Evolutionary conservation across 2,329 filamentous ascomycete genomes (phyloP).

Genomic region (Sclerotinia trifoliorum): DNA sequence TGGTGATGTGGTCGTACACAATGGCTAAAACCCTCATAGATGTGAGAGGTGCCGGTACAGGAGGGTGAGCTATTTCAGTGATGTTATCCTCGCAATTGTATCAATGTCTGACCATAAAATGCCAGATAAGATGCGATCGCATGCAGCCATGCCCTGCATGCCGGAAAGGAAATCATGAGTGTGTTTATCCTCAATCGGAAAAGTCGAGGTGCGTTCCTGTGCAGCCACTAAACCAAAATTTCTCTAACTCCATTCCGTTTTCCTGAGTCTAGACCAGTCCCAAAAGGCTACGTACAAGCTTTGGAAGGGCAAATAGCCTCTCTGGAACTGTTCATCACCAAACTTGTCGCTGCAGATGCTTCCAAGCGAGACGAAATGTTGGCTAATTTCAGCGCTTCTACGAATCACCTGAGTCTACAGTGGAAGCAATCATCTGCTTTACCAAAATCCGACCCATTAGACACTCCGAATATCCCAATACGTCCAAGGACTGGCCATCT

Average conservation of each 20-base stretch:
- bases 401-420: constrained; percentile 22
- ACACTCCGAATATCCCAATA: constrained; percentile 33
- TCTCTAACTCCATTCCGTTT: not conserved
- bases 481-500: constrained; percentile 43
- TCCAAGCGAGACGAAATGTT: constrained; percentile 46
- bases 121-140: constrained; percentile 53
- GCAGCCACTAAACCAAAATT: not conserved
- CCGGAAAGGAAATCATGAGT: constrained; percentile 44
- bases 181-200: constrained; percentile 44
- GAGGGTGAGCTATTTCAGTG: constrained; percentile 39
- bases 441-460: constrained; percentile 15
- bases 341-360: constrained; percentile 45
- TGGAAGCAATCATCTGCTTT: constrained; percentile 6
- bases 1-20: not conserved
- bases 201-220: constrained; percentile 43
- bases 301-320: constrained; percentile 49
- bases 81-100: not conserved
- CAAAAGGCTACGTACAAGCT: constrained; percentile 49
- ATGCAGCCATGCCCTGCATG: constrained; percentile 52
- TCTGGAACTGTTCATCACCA: constrained; percentile 47
- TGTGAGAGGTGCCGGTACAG: constrained; percentile 47
- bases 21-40: constrained; percentile 32
- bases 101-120: not conserved
- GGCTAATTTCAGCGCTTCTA: constrained; percentile 39
- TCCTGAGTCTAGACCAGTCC: constrained; percentile 43